These are phyloP conservation scores for Forsythia suspensa DNA, from an alignment of 257 asterid genomes.

Conservation along the genomic window DNA sequence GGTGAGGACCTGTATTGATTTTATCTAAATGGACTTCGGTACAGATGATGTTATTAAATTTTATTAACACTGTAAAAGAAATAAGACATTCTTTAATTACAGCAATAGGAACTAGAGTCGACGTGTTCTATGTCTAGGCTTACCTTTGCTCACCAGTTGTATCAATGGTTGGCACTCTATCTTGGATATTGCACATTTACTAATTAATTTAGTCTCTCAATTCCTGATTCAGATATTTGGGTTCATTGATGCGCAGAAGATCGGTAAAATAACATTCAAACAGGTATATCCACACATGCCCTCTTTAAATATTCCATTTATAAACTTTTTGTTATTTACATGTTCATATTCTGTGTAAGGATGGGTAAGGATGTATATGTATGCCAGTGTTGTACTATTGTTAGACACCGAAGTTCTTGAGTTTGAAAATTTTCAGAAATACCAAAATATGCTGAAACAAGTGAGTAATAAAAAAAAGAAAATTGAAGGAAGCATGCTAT, in stretches of 20 bases:
- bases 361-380: not conserved
- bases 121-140: not conserved
- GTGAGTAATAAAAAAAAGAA: not conserved
- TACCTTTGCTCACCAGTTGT: not conserved
- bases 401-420: slow-evolving; percentile 5
- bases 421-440: not conserved
- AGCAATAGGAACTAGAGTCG: not conserved
- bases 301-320: not conserved
- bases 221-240: slow-evolving; percentile 62
- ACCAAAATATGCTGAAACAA: not conserved
- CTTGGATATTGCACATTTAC: not conserved
- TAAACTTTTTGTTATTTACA: not conserved
- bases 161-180: not conserved
- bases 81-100: not conserved
- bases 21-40: not conserved
- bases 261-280: slow-evolving; percentile 74
- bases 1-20: not conserved
- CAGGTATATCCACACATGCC: slow-evolving; percentile 44
- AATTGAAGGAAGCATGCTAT: not conserved
- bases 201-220: not conserved
- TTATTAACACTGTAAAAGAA: not conserved
- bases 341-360: not conserved
- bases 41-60: not conserved
- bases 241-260: slow-evolving; percentile 71
- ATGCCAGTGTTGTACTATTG: not conserved